Evolutionary conservation across 1,139 yeast species (phyloP), one percentile per base, ranked within the genome.

Genomic region (Saccharomycopsis hybrid): DNA sequence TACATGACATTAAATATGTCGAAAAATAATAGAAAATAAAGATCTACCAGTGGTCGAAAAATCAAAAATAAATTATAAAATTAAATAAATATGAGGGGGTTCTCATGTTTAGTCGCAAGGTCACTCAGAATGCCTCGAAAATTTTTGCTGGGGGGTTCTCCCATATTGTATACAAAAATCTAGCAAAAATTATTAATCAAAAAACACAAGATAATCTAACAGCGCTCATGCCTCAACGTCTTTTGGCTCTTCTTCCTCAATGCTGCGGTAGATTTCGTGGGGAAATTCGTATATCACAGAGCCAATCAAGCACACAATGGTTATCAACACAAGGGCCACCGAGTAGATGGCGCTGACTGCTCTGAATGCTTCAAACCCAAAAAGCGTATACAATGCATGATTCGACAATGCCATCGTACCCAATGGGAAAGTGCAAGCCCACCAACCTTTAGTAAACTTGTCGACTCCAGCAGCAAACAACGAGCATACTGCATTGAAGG

Each of bases 401-500:
- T 79, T 75, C 2, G 87, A 78, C 25, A 85, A 65, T 0, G 83
- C 71, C 82, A 85, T 82, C 0, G 96, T 87, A 2, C 96, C 96
- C 58, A 87, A 62, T 1, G 96, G 96, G 80, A 89, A 89, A 55
- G 96, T 85, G 72, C 85, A 78, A 32, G 89, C 80, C 95, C 96
- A 88, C 76, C 84, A 86, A 0, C 81, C 78, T 56, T 76, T 74
- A 53, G 74, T 72, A 69, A 80, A 86, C 44, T 60, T 60, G 31
- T 73, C 64, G 38, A 58, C 53, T 5, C 74, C 64, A 53, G 70
- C 65, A 33, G 78, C 68, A 1, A 71, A 41, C 1, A 76, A 68
- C 1, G 78, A 65, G 1, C 71, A 55, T 1, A 76, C 55, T 0
- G 89, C 82, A 30, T 82, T 60, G 42, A 77, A 66, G 0, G 89